phyloP scores from a whole-genome alignment of 345 rosid species.

The Eucalyptus cloeziana region DNA sequence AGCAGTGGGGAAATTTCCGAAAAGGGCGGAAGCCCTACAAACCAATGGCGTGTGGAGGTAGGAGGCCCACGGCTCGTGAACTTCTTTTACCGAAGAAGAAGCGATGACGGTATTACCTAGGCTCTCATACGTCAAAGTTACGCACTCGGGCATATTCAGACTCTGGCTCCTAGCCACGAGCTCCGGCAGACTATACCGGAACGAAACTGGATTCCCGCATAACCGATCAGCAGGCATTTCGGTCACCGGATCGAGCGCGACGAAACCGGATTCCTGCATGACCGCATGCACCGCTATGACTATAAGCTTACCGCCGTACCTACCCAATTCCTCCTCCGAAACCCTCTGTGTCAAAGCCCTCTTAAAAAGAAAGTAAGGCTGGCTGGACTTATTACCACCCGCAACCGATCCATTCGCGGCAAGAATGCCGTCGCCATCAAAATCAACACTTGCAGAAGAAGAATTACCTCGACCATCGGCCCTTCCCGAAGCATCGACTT shows the following conservation, averaged over 20 bases:
- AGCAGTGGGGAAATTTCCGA: no score
- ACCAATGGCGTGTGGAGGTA: no score
- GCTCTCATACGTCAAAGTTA: conserved; percentile 31
- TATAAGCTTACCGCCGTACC: conserved; percentile 14
- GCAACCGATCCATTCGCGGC: conserved; percentile 1
- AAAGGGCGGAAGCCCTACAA: no score
- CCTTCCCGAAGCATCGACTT: neutral
- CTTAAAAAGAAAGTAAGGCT: conserved; percentile 41
- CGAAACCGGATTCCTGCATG: conserved; percentile 56
- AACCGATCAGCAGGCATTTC: conserved; percentile 13
- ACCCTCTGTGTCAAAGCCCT: conserved; percentile 17
- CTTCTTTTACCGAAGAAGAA: no score
- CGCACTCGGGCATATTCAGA: conserved; percentile 1
- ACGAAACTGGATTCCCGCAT: conserved; percentile 12
- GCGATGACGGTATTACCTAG: conserved; percentile 3
- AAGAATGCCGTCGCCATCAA: neutral
- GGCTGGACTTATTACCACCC: conserved; percentile 11
- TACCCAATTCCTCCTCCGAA: conserved; percentile 16
- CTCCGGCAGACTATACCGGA: conserved; percentile 46
- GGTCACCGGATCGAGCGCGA: conserved; percentile 22
- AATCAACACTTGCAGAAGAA: neutral
- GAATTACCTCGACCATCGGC: neutral
- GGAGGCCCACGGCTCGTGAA: no score
- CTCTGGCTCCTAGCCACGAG: neutral
- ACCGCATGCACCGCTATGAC: conserved; percentile 55